Base-by-base conservation (phyloP, 1,139 yeast species). In the Geotrichum carabidarum region DNA sequence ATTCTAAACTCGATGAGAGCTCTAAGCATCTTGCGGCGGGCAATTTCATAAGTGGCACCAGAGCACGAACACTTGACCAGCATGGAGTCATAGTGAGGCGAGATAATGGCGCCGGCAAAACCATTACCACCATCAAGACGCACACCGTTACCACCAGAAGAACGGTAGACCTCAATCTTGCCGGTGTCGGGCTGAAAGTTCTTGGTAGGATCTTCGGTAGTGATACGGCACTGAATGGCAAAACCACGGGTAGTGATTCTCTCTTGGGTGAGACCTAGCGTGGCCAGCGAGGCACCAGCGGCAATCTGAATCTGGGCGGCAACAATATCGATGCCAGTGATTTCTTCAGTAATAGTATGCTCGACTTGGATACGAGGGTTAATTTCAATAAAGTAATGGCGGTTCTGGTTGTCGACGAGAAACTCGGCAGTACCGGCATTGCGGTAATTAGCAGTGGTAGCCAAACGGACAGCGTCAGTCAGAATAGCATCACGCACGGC, bases 371-470 rank as follows among this genome's bases (percentile, higher is more conserved):
- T 93, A 78, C 99, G 85, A 59, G 99, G 99, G 77, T 93, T 93
- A 75, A 93, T 93, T 76, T 94, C 99, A 69, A 93, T 93, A 71
- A 93, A 93, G 75, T 93, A 93, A 72, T 93, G 99, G 73, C 98
- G 85, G 77, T 90, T 87, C 76, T 90, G 89, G 63, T 78, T 78
- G 72, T 94, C 99, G 59, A 94, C 98, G 66, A 93, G 78, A 72
- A 94, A 93, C 77, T 94, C 99, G 46, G 98, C 98, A 37, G 99
- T 93, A 75, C 99, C 99, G 31, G 99, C 99, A 69, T 93, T 93
- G 73, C 94, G 80, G 76, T 93, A 93, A 70, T 89, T 84, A 47
- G 96, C 95, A 51, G 83, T 78, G 67, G 79, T 80, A 44, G 99
- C 99, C 65, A 93, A 81, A 70, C 79, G 89, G 60, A 93, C 98